Evolutionary conservation across 768 basidiomycete species (phyloP).

Genomic region (Grammothele lineata): DNA sequence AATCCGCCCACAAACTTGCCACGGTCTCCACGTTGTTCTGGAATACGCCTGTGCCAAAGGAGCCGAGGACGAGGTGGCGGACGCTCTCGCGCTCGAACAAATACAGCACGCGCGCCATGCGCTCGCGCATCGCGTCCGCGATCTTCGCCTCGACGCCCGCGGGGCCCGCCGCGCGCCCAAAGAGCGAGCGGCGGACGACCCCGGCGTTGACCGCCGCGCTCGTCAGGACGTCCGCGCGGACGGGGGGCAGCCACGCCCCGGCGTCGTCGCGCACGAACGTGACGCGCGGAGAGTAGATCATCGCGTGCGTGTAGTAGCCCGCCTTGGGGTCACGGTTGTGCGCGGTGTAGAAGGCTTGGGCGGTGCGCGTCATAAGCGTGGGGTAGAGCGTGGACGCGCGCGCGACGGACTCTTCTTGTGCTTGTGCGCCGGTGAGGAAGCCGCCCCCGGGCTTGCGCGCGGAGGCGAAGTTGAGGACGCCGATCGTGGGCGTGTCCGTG

Average conservation of each 20-base stretch:
- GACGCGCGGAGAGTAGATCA: conserved; percentile 69
- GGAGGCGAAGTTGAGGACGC: conserved; percentile 74
- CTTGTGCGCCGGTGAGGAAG: conserved; percentile 66
- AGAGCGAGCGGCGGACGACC: conserved; percentile 31
- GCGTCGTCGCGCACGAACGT: conserved; percentile 59
- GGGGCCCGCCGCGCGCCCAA: conserved; percentile 10
- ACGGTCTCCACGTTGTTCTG: conserved; percentile 56
- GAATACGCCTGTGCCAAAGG: conserved; percentile 79
- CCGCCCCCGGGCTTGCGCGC: conserved; percentile 76
- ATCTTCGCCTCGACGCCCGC: conserved; percentile 35
- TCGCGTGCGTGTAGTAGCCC: conserved; percentile 73
- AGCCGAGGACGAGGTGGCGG: conserved; percentile 61
- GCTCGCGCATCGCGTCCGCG: conserved; percentile 55
- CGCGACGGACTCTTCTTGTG: conserved; percentile 80
- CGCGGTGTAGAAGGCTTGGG: conserved; percentile 56
- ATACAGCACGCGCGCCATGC: conserved; percentile 64
- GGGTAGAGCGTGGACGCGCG: conserved; percentile 69
- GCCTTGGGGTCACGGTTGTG: conserved; percentile 44
- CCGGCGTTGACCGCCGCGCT: conserved; percentile 75
- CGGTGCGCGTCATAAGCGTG: conserved; percentile 51
- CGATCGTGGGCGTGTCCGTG: conserved; percentile 35
- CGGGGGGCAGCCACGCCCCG: conserved; percentile 52
- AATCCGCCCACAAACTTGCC: conserved; percentile 61
- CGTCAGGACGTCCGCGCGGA: conserved; percentile 62
- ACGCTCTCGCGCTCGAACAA: conserved; percentile 61